These are phyloP conservation scores for Ajuga chamaepitys DNA, from an alignment of 257 asterid genomes.

Conservation along the genomic window DNA sequence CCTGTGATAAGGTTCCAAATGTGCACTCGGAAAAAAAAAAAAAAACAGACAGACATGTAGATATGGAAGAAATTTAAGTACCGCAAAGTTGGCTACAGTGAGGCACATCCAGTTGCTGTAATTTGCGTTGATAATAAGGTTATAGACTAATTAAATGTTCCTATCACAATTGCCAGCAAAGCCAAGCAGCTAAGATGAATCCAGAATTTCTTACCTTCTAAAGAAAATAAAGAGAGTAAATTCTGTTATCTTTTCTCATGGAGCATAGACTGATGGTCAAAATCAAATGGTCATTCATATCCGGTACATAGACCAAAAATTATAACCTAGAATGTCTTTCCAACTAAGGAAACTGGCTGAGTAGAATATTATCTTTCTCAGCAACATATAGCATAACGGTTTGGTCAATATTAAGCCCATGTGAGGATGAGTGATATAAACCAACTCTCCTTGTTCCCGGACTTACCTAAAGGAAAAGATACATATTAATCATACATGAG, in stretches of 20 bases:
- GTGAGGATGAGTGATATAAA: not conserved
- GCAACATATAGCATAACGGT: not conserved
- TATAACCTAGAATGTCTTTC: not conserved
- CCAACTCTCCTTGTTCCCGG: no score
- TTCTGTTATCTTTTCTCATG: not conserved
- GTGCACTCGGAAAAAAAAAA: not conserved
- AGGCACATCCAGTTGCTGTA: no score
- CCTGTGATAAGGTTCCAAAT: not conserved
- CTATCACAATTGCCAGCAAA: no score
- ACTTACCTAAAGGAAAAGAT: not conserved
- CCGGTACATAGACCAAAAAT: not conserved
- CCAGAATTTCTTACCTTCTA: no score
- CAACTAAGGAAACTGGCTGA: not conserved
- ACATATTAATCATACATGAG: not conserved
- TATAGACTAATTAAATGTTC: no score
- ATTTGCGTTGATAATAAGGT: no score
- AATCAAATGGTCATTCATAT: not conserved
- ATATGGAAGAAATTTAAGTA: not conserved
- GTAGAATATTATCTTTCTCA: not conserved
- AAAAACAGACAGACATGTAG: not conserved
- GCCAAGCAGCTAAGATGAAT: no score
- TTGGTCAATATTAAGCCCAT: not conserved
- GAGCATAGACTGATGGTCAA: not conserved
- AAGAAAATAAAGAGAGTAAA: not conserved
- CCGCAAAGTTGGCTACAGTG: no score